Base-by-base conservation (phyloP, 768 basidiomycete species). In the Leucocoprinus birnbaumii region DNA sequence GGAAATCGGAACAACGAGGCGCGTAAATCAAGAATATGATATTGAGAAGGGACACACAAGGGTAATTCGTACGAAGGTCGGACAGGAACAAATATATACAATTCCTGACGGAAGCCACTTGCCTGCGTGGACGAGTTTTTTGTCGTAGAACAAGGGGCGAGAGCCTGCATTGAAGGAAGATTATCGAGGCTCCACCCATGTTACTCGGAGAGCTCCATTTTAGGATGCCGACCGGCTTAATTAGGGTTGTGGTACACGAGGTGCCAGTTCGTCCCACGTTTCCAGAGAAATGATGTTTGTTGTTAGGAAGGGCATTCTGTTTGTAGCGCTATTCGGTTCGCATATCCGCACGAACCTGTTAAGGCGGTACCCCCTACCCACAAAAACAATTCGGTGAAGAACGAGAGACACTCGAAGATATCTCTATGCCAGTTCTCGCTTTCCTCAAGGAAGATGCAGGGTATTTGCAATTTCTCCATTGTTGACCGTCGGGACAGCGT, bases 231-330 rank as follows among this genome's bases (percentile, higher is more conserved):
- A 22, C 27, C 54, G 47, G 54, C 40, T 43, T 7, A 24, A 10
- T 41, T 49, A 46, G 52, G 52, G 51, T 44, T 44, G 16, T 13
- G 22, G 22, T 25, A 35, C 54, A 55, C 41, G 54, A 43, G 54
- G 47, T 41, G 41, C 26, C 40, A 41, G 37, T 38, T 31, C 9
- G 26, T 55, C 22, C 53, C 46, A 55, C 53, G 53, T 48, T 55
- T 34, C 54, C 38, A 49, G 24, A 16, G 47, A 55, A n/a, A 55
- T 55, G 54, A 49, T 55, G 40, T 49, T 19, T 48, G 54, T 55
- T 49, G 54, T 42, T 34, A 55, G 40, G 54, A 42, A 42, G 54
- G 25, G 2, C 38, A 34, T 48, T 55, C 21, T 55, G 34, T 55
- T 48, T 48, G 47, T 42, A 31, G 26, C 24, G 40, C 40, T 55